A percentile compares a stretch with the other conserved stretches of the same genome.
Evolutionary conservation across 176 grass and related monocot genomes (phyloP).

Genomic region (Phragmites australis): DNA sequence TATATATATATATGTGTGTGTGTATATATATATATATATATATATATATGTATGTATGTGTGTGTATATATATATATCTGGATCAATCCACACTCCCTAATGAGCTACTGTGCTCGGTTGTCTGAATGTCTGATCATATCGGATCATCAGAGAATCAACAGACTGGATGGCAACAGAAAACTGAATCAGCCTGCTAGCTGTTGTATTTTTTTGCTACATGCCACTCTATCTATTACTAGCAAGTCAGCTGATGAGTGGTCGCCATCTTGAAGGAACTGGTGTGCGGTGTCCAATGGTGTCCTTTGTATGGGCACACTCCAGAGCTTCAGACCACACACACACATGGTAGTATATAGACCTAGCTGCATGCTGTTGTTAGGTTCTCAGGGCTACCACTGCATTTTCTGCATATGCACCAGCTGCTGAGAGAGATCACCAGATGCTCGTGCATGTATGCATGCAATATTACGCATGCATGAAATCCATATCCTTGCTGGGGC

Average conservation of each 20-base stretch:
- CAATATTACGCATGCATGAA: constrained; percentile 11
- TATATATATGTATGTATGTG: too few species aligned
- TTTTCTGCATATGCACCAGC: constrained; percentile 32
- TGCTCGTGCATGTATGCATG: constrained; percentile 24
- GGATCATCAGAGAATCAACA: constrained; percentile 29
- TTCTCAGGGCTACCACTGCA: constrained; percentile 34
- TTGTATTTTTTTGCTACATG: not conserved
- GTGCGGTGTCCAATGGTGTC: constrained; percentile 41
- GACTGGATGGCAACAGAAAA: constrained; percentile 24
- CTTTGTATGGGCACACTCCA: constrained; percentile 27
- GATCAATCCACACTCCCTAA: not conserved
- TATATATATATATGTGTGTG: not conserved
- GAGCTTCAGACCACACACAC: constrained; percentile 25
- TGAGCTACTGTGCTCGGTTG: not conserved
- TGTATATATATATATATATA: too few species aligned
- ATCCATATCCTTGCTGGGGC: constrained; percentile 35
- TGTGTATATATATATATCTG: too few species aligned
- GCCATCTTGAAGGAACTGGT: constrained; percentile 45
- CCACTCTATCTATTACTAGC: not conserved
- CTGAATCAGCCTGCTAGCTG: not conserved
- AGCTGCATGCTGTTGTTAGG: not conserved
- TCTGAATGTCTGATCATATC: constrained; percentile 24
- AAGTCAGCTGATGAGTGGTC: constrained; percentile 50
- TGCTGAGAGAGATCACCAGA: constrained; percentile 29
- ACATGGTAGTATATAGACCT: constrained; percentile 16